Evolutionary conservation across 2,329 filamentous ascomycete species (phyloP), one percentile per base, ranked within the genome.

Genomic region (Colletotrichum falcatum): DNA sequence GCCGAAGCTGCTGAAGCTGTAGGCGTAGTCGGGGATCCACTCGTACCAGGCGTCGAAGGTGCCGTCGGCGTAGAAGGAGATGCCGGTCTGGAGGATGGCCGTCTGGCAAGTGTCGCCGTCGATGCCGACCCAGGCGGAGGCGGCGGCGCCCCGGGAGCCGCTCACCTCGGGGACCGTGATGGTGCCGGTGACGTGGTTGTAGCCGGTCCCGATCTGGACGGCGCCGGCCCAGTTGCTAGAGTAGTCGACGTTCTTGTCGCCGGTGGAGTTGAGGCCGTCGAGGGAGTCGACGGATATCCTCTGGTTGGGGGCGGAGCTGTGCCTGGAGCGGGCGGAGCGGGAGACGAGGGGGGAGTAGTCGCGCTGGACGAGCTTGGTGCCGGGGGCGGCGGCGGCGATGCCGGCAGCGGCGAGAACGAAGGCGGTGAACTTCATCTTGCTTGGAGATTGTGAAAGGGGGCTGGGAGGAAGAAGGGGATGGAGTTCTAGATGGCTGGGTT

Each of bases 61-160:
- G 39, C 74, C 75, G 61, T 79, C 67, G 60, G 79, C 77, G 20
- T 79, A 79, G 74, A 84, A 83, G 46, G 83, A 81, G 62, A 84
- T 75, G 35, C 83, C 83, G 4, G 82, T 81, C 73, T 84, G 83
- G 0, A 84, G 77, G 33, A 84, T 81, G 11, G 81, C 81, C 11
- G 69, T 74, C 26, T 72, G 74, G 75, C 81, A 84, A 0, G 81
- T 82, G 66, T 84, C 80, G n/a, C 83, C 83, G 44, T 85, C 83
- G 59, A 85, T 85, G 18, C 83, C 83, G 14, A 85, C 83, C 83
- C 83, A 85, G 12, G 81, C 82, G 11, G 82, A 78, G n/a, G 79
- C 79, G 65, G 23, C 75, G 74, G 73, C 49, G 18, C 67, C 70
- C 23, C 33, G 11, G 26, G 37, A 48, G 28, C 77, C 76, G 44